Conservation (phyloP, 129 eudicot species). For the Flaveria brownii region DNA sequence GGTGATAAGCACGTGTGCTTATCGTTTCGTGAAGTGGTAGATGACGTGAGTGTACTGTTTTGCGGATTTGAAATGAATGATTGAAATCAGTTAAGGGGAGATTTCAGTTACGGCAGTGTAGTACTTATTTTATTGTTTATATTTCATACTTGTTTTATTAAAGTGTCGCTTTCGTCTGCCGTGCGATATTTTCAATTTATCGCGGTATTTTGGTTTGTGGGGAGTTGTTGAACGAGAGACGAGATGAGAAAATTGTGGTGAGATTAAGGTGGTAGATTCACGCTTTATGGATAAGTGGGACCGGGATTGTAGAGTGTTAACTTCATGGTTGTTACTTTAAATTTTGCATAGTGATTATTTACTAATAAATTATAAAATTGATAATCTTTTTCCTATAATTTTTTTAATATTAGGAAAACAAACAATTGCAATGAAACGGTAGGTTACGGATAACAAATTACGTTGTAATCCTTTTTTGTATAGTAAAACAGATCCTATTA, state of each 20-base stretch:
- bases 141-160: background rate
- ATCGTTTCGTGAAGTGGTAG: constrained; percentile 32
- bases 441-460: too few species aligned
- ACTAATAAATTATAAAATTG: background rate
- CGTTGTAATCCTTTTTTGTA: too few species aligned
- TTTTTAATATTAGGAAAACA: too few species aligned
- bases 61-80: constrained; percentile 65
- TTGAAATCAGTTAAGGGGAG: constrained; percentile 60
- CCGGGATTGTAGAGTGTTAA: background rate
- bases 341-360: too few species aligned
- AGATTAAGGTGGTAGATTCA: constrained; percentile 13
- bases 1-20: constrained; percentile 22
- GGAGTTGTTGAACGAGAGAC: background rate
- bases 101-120: constrained; percentile 43
- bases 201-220: constrained; percentile 2
- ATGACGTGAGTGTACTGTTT: constrained; percentile 26
- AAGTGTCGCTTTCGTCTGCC: constrained; percentile 26
- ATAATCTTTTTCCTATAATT: too few species aligned
- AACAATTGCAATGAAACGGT: too few species aligned
- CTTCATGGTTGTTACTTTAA: too few species aligned
- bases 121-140: background rate
- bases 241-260: constrained; percentile 17
- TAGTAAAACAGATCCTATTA: too few species aligned
- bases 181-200: background rate
- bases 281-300: constrained; percentile 24